phyloP scores from a whole-genome alignment of 345 rosid genomes.

The Eutrema yunnanense region DNA sequence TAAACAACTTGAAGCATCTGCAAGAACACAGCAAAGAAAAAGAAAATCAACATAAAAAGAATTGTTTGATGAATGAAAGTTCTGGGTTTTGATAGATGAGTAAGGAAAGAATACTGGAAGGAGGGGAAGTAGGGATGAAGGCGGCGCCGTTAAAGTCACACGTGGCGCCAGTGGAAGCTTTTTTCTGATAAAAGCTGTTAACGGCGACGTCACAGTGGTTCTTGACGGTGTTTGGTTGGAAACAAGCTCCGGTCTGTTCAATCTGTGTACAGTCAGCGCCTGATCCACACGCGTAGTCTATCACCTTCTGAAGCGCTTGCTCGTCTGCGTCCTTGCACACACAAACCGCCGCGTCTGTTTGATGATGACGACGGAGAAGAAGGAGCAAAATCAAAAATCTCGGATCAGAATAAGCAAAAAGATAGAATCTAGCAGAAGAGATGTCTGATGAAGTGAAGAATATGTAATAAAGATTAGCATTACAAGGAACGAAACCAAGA shows the following conservation, averaged over 20 bases:
- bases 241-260: constrained; percentile 67
- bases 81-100: background rate
- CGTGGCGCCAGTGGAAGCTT: constrained; percentile 23
- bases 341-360: constrained; percentile 60
- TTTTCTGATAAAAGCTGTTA: constrained; percentile 27
- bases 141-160: constrained; percentile 33
- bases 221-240: constrained; percentile 60
- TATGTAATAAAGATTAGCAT: background rate
- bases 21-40: background rate
- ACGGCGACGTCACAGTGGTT: constrained; percentile 37
- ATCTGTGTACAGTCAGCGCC: constrained; percentile 64
- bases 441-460: background rate
- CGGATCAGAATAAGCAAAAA: background rate
- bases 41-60: background rate
- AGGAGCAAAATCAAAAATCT: background rate
- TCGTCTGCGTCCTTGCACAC: constrained; percentile 72
- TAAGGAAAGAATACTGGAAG: constrained; percentile 12
- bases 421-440: background rate
- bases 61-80: background rate
- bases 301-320: constrained; percentile 46
- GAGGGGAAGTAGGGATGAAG: constrained; percentile 12
- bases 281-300: constrained; percentile 93
- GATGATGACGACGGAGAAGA: background rate
- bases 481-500: background rate
- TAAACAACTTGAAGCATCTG: constrained; percentile 30